These are phyloP conservation scores for Acrocalymma vagum DNA, from an alignment of 2,329 filamentous ascomycete species.

Conservation along the genomic window DNA sequence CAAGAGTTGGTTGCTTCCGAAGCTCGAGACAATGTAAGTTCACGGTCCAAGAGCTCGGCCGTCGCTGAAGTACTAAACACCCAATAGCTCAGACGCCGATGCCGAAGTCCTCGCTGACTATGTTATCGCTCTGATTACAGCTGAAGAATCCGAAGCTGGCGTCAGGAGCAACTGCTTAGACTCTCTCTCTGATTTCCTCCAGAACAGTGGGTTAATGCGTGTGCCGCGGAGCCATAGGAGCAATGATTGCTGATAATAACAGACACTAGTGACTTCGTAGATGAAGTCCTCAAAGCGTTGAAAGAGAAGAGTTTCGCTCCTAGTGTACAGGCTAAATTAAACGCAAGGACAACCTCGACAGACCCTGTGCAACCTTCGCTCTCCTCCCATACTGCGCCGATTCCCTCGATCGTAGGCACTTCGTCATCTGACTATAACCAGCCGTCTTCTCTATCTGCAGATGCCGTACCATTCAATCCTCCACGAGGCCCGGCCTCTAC, in stretches of 20 bases:
- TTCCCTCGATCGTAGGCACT: constrained; percentile 30
- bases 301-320: constrained; percentile 58
- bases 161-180: constrained; percentile 74
- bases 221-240: background rate
- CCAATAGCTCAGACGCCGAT: constrained; percentile 75
- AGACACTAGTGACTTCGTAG: constrained; percentile 71
- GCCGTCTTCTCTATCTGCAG: constrained; percentile 19
- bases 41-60: too few relatives aligned
- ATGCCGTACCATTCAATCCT: constrained; percentile 31
- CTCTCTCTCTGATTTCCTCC: constrained; percentile 79
- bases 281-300: constrained; percentile 75
- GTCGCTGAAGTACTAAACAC: background rate
- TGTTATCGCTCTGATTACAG: constrained; percentile 77
- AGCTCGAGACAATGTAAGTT: constrained; percentile 76
- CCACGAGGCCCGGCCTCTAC: constrained; percentile 31
- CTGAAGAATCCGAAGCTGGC: constrained; percentile 71
- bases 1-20: constrained; percentile 80
- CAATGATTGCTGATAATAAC: constrained; percentile 14
- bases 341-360: constrained; percentile 27
- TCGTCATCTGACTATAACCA: constrained; percentile 29
- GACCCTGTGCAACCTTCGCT: constrained; percentile 28
- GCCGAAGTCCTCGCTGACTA: constrained; percentile 85
- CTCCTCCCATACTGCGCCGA: constrained; percentile 29
- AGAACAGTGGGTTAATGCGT: constrained; percentile 62
- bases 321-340: constrained; percentile 35